Evolutionary conservation across 2,329 filamentous ascomycete species (phyloP), one percentile per base, ranked within the genome.

Genomic region (Ustulina deusta): DNA sequence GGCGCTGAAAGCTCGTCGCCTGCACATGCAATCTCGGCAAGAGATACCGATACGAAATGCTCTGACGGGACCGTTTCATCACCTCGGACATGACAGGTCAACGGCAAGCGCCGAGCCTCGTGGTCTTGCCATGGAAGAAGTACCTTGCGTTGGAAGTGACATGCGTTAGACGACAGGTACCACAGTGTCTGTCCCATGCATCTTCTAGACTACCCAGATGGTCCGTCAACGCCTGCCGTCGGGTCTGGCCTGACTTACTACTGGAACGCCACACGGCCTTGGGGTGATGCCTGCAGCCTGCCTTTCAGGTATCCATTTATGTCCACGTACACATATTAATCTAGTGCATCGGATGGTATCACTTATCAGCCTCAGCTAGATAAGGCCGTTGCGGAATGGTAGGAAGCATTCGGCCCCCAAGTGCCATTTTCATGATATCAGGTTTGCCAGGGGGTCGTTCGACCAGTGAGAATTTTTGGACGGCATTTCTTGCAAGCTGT

Each of bases 111-210:
- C 65, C 61, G 59, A 54, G 44, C 56, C 61, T 68, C 56, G 49
- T 64, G 55, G 61, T 38, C 55, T 56, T 36, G n/a, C 42, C 32
- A 3, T 25, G 25, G 44, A 46, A 68, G 36, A 61, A 65, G 66
- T 68, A 68, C 66, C 66, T 65, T 65, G 62, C 62, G 62, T 68
- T 61, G 52, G 42, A 44, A 68, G 66, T 62, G 66, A 65, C 66
- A 62, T 68, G 58, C 32, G 40, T 55, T 40, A 44, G 42, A 49
- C 32, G 20, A 51, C 13, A 38, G 32, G 49, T 61, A 57, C 44
- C 22, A 65, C 56, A 6, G 42, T 61, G 57, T 54, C 46, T 58
- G 44, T 58, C 36, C 46, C 58, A 49, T 62, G 57, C 66, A 51
- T 49, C 58, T 48, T 42, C 44, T 32, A 38, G 49, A 42, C 49